Base-by-base conservation (phyloP, 306 rosid genomes). In the Ammopiptanthus mongolicus region DNA sequence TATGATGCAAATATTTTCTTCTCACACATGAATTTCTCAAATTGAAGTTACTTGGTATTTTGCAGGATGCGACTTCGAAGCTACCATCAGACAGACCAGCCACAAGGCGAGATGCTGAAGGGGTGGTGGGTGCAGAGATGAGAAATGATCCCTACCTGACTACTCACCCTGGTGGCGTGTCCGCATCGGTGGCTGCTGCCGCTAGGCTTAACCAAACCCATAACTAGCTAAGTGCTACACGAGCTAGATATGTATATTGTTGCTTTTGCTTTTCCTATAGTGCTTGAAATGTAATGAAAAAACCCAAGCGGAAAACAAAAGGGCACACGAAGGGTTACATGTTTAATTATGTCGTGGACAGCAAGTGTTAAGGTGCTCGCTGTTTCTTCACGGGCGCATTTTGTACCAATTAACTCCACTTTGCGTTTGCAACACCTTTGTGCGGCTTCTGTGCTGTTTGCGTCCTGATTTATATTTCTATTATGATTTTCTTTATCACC, bases 51-150 rank as follows among this genome's bases (percentile, higher is more conserved):
- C 4, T 0, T 41, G 1, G 3, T 47, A 5, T 48, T 25, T 53
- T 51, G 72, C 65, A 87, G 96, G 85, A 73, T 59, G 96, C 91
- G 5, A 74, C 86, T 3, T 62, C 81, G 8, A 90, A 83, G 84
- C 18, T 90, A 65, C 87, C 97, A 0, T 22, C 86, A 0, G 96
- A 92, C 37, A 86, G 74, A 56, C 62, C 85, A 0, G 96, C 85
- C 1, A 90, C 94, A 0, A 62, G 91, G 7, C 22, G 88, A 25
- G 96, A 92, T 14, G 92, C 96, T 0, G 96, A 87, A 75, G 92
- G 92, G 4, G 91, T 87, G 70, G 60, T 84, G 0, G 83, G 85
- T 42, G 97, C 96, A 2, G 96, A 90, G 66, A 87, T 90, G 96
- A 76, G 96, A 44, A 90, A 92, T 63, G 88, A 90, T 84, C 88